Evolutionary conservation across 1,284 basidiomycete species (phyloP), one percentile per base, ranked within the genome.

Genomic region (Cronartium quercuum): DNA sequence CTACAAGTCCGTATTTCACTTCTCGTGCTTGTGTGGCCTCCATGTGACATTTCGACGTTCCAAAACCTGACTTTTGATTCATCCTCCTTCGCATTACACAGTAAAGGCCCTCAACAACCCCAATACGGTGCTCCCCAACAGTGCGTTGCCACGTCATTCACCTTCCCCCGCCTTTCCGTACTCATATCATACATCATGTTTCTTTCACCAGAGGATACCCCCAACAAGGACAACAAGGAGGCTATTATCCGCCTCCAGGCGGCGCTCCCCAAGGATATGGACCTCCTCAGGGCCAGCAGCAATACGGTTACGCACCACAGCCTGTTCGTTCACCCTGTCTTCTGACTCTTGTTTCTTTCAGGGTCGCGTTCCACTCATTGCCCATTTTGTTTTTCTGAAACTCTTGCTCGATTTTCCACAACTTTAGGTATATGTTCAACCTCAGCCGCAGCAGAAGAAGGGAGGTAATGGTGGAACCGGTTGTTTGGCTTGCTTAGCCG

Each of bases 401-500:
- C 24, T 29, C 44, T 71, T n/a, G n/a, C 5, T 55, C 5, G 15
- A 9, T 42, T 40, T 18, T n/a, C 12, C 35, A 40, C 34, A 3
- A 37, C 6, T 35, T 24, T 35, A 73, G 70, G 70, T 73, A 24
- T 73, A 73, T 55, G 70, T 73, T 35, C 68, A 70, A 47, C 68
- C 60, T 21, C 47, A 61, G 29, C 35, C 62, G 9, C 63, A 71
- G 7, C n/a, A 63, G 18, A 76, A 76, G 74, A 68, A 68, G 21
- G 41, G 66, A 5, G 41, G 42, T 7, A 66, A 73, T 24, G 76
- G 51, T 29, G 76, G 66, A 51, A 75, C 41, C n/a, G 76, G 76
- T 13, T 76, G 76, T 68, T 63, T 75, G 42, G 76, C 76, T 34
- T 75, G 71, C 57, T 61, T 76, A 18, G 76, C 73, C 34, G 76